A percentile compares a stretch with the other conserved stretches of the same genome.
These are phyloP conservation scores for Chondrus crispus DNA, from an alignment of 23 red algal species.

Conservation along the genomic window DNA sequence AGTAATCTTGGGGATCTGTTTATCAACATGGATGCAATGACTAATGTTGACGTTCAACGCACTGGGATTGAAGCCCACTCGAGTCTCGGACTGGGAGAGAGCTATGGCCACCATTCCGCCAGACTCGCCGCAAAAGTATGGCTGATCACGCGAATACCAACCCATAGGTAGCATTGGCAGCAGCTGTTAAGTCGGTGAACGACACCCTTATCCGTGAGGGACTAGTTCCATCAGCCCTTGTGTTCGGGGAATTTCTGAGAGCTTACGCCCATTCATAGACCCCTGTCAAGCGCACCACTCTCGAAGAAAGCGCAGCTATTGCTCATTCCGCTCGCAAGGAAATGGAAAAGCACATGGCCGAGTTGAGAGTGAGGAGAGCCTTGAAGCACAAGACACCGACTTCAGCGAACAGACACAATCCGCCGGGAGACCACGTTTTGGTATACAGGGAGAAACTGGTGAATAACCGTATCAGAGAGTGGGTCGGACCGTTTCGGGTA, in stretches of 20 bases:
- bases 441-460: constrained; percentile 25
- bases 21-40: not conserved
- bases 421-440: not conserved
- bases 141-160: not conserved
- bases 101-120: not conserved
- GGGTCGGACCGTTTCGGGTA: constrained; percentile 6
- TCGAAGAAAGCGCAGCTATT: not conserved
- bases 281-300: not conserved
- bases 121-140: not conserved
- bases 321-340: not conserved
- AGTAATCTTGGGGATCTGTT: not conserved
- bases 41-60: not conserved
- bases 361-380: not conserved
- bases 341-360: not conserved
- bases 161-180: not conserved
- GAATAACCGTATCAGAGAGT: constrained; percentile 13
- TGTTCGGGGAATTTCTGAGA: not conserved
- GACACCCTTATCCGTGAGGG: not conserved
- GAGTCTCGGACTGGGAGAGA: constrained; percentile 3
- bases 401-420: not conserved
- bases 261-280: not conserved
- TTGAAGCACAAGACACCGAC: not conserved
- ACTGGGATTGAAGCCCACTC: constrained; percentile 1
- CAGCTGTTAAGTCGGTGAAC: not conserved
- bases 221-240: not conserved